phyloP scores from a whole-genome alignment of 1,284 basidiomycete genomes.

The Taiwanofungus camphoratus region DNA sequence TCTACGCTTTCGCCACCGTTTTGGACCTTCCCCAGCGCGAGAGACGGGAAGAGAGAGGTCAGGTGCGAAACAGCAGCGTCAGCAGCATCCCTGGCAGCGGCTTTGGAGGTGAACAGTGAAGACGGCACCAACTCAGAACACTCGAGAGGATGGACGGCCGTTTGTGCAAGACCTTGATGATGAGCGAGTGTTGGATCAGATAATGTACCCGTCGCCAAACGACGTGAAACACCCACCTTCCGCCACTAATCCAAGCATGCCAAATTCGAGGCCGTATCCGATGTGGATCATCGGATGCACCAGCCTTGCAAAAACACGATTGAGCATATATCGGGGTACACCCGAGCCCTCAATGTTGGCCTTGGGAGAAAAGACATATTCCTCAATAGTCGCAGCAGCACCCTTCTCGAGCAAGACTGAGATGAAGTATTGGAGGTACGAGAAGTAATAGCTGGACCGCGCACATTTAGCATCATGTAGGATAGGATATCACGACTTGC shows the following conservation, averaged over 20 bases:
- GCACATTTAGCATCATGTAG: neutral
- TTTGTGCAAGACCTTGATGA: constrained; percentile 30
- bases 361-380: constrained; percentile 50
- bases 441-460: constrained; percentile 46
- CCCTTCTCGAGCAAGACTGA: constrained; percentile 39
- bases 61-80: constrained; percentile 12
- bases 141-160: constrained; percentile 25
- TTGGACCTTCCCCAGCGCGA: too few species aligned
- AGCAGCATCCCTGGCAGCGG: constrained; percentile 3
- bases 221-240: constrained; percentile 43
- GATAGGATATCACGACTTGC: constrained; percentile 4
- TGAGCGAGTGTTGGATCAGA: neutral
- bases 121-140: constrained; percentile 22
- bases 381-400: constrained; percentile 39
- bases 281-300: constrained; percentile 62
- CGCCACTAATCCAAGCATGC: constrained; percentile 52
- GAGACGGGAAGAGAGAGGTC: constrained; percentile 17
- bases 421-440: constrained; percentile 54
- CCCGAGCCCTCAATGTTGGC: constrained; percentile 37
- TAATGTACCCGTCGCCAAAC: neutral
- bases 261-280: constrained; percentile 63
- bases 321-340: constrained; percentile 50
- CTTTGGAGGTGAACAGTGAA: constrained; percentile 25
- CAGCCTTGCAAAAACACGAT: constrained; percentile 49
- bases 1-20: neutral